These are phyloP conservation scores for Suhomyces bolitotheri DNA, from an alignment of 1,139 yeast species.

Conservation along the genomic window DNA sequence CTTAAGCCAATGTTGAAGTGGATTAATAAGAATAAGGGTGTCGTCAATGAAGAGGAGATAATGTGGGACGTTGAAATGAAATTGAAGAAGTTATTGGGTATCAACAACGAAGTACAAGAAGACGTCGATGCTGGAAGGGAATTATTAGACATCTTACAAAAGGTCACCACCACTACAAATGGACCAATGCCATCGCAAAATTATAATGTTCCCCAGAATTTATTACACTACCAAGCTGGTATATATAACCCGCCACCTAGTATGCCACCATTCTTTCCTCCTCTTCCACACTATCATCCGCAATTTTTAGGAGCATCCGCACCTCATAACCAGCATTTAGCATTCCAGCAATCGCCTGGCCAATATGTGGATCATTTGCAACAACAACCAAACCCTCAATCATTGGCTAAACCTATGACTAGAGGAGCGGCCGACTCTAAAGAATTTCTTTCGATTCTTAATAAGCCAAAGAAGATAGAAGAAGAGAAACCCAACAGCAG, in stretches of 20 bases:
- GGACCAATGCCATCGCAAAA: slow-evolving; percentile 7
- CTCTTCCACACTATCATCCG: slow-evolving; percentile 14
- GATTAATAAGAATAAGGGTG: slow-evolving; percentile 53
- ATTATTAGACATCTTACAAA: slow-evolving; percentile 62
- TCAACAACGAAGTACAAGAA: slow-evolving; percentile 31
- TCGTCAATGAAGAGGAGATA: slow-evolving; percentile 56
- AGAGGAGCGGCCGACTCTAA: slow-evolving; percentile 46
- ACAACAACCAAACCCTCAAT: slow-evolving; percentile 45
- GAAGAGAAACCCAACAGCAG: slow-evolving; percentile 2
- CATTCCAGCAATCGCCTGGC: slow-evolving; percentile 9
- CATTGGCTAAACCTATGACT: slow-evolving; percentile 42
- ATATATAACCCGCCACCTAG: slow-evolving; percentile 9
- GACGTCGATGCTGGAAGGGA: slow-evolving; percentile 74
- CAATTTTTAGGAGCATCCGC: slow-evolving; percentile 37
- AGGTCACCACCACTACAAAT: slow-evolving; percentile 24
- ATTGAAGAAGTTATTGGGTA: slow-evolving; percentile 64
- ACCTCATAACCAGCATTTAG: slow-evolving; percentile 25
- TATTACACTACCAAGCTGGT: slow-evolving; percentile 9
- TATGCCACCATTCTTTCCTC: slow-evolving; percentile 21
- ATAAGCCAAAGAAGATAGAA: slow-evolving; percentile 22
- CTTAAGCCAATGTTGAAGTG: slow-evolving; percentile 59
- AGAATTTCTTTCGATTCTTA: slow-evolving; percentile 54
- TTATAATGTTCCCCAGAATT: slow-evolving; percentile 11
- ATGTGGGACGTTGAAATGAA: slow-evolving; percentile 59
- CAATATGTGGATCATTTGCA: slow-evolving; percentile 3